phyloP scores from a whole-genome alignment of 176 grass and related monocot genomes.

The Phragmites australis region DNA sequence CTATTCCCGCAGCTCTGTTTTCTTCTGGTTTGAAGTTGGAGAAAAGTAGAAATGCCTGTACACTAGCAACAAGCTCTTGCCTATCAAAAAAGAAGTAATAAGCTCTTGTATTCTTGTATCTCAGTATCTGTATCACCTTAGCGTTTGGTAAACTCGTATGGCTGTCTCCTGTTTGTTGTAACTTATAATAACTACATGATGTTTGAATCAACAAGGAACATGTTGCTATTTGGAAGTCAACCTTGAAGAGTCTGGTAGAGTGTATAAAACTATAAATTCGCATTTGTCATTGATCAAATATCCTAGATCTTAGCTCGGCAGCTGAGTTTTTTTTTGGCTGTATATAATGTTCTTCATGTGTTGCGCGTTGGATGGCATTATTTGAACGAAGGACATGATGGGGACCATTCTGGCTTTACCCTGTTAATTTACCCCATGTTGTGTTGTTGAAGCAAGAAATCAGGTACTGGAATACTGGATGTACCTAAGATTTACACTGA shows the following conservation, averaged over 20 bases:
- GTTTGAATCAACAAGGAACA: constrained; percentile 7
- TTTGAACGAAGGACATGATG: neutral
- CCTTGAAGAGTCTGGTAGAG: neutral
- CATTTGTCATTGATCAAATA: neutral
- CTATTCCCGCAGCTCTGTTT: constrained; percentile 76
- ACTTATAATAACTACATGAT: neutral
- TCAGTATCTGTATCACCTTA: neutral
- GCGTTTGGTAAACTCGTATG: neutral
- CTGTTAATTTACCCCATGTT: neutral
- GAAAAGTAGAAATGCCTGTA: constrained; percentile 33
- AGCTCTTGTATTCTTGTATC: neutral
- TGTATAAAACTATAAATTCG: constrained; percentile 6
- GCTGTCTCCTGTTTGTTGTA: neutral
- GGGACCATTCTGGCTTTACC: neutral
- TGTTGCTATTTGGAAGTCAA: constrained; percentile 6
- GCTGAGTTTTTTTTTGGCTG: constrained; percentile 5
- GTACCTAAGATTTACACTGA: neutral
- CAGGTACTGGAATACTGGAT: neutral
- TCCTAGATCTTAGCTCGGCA: neutral
- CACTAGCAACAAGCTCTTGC: neutral
- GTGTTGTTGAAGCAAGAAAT: neutral
- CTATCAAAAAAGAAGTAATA: no score
- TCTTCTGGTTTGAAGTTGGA: constrained; percentile 96
- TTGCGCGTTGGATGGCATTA: neutral
- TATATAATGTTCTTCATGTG: neutral